Evolutionary conservation across 176 grass and related monocot genomes (phyloP).

Genomic region (Triticum aestivum): DNA sequence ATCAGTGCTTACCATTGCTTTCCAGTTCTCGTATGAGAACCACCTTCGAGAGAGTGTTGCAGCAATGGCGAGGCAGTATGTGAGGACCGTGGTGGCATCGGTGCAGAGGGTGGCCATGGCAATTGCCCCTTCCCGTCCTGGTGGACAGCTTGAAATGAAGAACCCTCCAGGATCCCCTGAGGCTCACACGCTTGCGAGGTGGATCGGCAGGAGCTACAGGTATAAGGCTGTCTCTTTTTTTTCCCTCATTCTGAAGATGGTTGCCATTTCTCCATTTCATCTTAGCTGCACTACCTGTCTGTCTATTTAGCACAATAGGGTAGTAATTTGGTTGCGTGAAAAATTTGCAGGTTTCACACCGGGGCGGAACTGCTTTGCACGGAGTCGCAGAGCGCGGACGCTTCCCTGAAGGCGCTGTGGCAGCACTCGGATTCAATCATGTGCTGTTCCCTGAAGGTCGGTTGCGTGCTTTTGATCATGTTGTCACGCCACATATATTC

Average conservation of each 20-base stretch:
- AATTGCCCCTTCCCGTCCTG: conserved; percentile 70
- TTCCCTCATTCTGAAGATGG: too few relatives aligned
- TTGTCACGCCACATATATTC: too few relatives aligned
- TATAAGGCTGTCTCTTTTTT: not conserved
- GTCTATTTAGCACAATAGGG: not conserved
- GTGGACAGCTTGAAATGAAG: conserved; percentile 63
- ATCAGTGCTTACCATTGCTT: conserved; percentile 94
- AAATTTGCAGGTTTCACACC: conserved; percentile 61
- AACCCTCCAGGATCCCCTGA: conserved; percentile 71
- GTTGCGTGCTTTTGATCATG: not conserved
- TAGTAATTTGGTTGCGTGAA: conserved; percentile 22
- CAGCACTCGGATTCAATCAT: conserved; percentile 87
- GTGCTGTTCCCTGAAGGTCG: conserved; percentile 94
- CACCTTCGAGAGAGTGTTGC: conserved; percentile 88
- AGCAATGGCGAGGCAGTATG: conserved; percentile 90
- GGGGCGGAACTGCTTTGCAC: conserved; percentile 67
- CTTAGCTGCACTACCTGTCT: not conserved
- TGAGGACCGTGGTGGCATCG: conserved; percentile 83
- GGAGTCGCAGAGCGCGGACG: conserved; percentile 49
- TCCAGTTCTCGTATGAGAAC: conserved; percentile 95
- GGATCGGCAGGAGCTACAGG: conserved; percentile 90
- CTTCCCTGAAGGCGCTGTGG: conserved; percentile 80
- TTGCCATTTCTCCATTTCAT: not conserved
- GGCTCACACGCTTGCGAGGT: conserved; percentile 74
- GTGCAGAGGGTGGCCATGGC: conserved; percentile 97